Base-by-base conservation (phyloP, 257 asterid species). In the Pogostemon cablin region DNA sequence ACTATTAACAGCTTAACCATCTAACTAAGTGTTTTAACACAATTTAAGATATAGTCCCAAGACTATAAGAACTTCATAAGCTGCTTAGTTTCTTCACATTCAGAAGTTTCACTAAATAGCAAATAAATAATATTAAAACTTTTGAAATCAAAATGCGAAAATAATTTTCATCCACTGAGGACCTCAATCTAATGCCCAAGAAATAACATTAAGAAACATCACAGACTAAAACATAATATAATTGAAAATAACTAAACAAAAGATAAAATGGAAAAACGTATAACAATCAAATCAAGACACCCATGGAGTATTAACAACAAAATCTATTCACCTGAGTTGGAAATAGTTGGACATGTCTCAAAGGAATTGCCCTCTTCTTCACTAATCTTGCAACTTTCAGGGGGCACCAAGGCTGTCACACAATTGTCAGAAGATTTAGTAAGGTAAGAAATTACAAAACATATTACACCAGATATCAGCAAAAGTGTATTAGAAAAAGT, bases 51-150 rank as follows among this genome's bases (percentile, higher is more conserved):
- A 57, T 53, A 49, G 49, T 62, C 63, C 64, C 63, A 59, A 78
- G 44, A 54, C 43, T 64, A 72, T 35, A 69, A 54, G 25, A 58
- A n/a, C 62, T 58, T 39, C 12, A 71, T 68, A 47, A 25, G 73
- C 65, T 59, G 78, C 75, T 80, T 61, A 75, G 77, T 84, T 53
- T 85, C n/a, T n/a, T n/a, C n/a, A n/a, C n/a, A n/a, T n/a, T n/a
- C n/a, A n/a, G n/a, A n/a, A n/a, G n/a, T n/a, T n/a, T n/a, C n/a
- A n/a, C n/a, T n/a, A n/a, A n/a, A n/a, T n/a, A n/a, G n/a, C n/a
- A n/a, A n/a, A n/a, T n/a, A n/a, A n/a, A n/a, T n/a, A n/a, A n/a
- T n/a, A n/a, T n/a, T n/a, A 20, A 20, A 20, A 20, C 25, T 20
- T 20, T 0, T 1, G 1, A 20, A 20, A 20, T 20, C 25, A 20